A percentile compares a stretch with the other conserved stretches of the same genome.
phyloP scores from a whole-genome alignment of 1,139 yeast species.

The Scheffersomyces lignicola region DNA sequence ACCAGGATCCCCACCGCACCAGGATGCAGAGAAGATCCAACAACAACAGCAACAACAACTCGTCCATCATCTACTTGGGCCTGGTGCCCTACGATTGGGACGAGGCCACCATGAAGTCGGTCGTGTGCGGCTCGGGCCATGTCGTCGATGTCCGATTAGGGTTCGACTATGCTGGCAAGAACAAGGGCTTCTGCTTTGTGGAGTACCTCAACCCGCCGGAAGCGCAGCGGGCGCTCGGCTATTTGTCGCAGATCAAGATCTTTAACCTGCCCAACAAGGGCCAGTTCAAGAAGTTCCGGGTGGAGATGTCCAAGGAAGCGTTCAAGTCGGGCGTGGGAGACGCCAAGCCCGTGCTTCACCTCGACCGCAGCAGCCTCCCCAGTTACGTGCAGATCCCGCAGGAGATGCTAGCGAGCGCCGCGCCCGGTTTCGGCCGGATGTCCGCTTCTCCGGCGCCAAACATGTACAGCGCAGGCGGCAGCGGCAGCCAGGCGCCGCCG shows the following conservation, averaged over 20 bases:
- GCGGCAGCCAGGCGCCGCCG: slow-evolving; percentile 3
- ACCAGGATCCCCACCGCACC: too few species aligned
- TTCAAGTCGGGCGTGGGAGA: slow-evolving; percentile 32
- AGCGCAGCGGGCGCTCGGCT: slow-evolving; percentile 48
- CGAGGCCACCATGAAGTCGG: slow-evolving; percentile 52
- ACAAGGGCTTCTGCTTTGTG: slow-evolving; percentile 65
- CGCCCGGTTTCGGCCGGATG: slow-evolving; percentile 5
- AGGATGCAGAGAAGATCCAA: slow-evolving; percentile 1
- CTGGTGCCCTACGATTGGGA: slow-evolving; percentile 68
- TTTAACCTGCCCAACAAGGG: slow-evolving; percentile 29
- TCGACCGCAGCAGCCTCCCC: slow-evolving; percentile 49
- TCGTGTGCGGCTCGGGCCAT: slow-evolving; percentile 64
- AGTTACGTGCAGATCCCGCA: slow-evolving; percentile 55
- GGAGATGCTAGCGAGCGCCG: slow-evolving; percentile 35
- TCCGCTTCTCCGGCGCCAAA: neutral
- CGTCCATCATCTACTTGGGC: slow-evolving; percentile 56
- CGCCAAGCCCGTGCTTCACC: slow-evolving; percentile 37
- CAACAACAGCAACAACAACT: slow-evolving; percentile 10
- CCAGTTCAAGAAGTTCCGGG: slow-evolving; percentile 43
- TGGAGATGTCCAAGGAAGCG: slow-evolving; percentile 65
- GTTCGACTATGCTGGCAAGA: slow-evolving; percentile 60
- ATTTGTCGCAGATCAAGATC: slow-evolving; percentile 45
- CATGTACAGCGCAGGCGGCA: neutral
- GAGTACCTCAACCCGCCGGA: slow-evolving; percentile 55
- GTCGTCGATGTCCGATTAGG: slow-evolving; percentile 64